Base-by-base conservation (phyloP, 164 flowering plant species). In the Kingdonia uniflora region DNA sequence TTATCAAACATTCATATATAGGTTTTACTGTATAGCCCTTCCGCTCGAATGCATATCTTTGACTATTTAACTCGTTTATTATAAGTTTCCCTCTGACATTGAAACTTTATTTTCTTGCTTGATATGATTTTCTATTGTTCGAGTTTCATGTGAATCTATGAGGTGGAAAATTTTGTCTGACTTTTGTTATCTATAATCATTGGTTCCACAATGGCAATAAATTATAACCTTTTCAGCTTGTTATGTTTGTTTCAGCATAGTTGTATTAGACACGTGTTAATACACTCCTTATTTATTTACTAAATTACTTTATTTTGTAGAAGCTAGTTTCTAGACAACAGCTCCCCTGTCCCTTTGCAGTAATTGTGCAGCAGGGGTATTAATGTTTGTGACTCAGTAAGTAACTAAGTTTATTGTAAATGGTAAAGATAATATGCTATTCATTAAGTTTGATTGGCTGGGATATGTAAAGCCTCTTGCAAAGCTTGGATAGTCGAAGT, bases 11-110 rank as follows among this genome's bases (percentile, higher is more conserved):
- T n/a, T n/a, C n/a, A n/a, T n/a, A n/a, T n/a, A n/a, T n/a, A n/a
- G n/a, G n/a, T n/a, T n/a, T n/a, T n/a, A n/a, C n/a, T n/a, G n/a
- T 94, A 89, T 44, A 85, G 92, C 54, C 76, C 84, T 46, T 64
- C 84, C 19, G 99, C 99, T 63, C 80, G 85, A 60, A 84, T 89
- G 97, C 97, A 89, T 66, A 66, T 87, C 17, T 52, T 74, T 49
- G 95, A 80, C 49, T 94, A 89, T 68, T 69, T 89, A n/a, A 70
- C 90, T 52, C 97, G 99, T 51, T 14, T 84, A 17, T 80, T 74
- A 97, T 88, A 74, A 88, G 97, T 77, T 54, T 51, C 40, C 17
- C 14, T 6, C 45, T n/a, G 35, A 42, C 24, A 49, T 20, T 5
- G 21, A 39, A 6, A 15, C 43, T 21, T 33, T 11, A 39, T 33